Evolutionary conservation across 2,329 filamentous ascomycete genomes (phyloP), one percentile per base, ranked within the genome.

Genomic region (Microcyclosporella mali): DNA sequence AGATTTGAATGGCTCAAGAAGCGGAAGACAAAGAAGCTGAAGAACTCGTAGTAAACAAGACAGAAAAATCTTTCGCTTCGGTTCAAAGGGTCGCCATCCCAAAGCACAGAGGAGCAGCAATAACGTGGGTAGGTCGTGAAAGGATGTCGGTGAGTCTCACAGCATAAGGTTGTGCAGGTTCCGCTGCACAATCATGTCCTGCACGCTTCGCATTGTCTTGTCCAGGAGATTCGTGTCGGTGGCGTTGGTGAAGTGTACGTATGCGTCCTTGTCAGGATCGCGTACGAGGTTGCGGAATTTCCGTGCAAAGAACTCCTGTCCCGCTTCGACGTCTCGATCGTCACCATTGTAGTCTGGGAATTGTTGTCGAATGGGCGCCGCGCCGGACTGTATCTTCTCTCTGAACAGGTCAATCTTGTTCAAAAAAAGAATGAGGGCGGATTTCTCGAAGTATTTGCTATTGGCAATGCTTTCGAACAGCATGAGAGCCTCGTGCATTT

Each of bases 401-500:
- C 66, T 61, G 65, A 75, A 74, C 8, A 73, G 57, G 51, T 74
- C 72, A 55, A 73, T 72, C 57, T 74, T 74, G 66, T 73, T 75
- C 34, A 75, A 63, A 61, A 74, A 73, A 37, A 75, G 63, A 43
- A 74, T 73, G 27, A 75, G 63, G 9, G 71, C 70, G 12, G 70
- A 70, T 47, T 69, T 70, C 43, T 72, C 69, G 47, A 74, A 73
- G 58, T 72, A 73, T 47, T 71, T 71, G 38, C 69, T 72, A 51
- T 73, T 74, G 15, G 69, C 70, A 51, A 75, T 73, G 47, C 67
- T 70, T 55, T 74, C 70, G 61, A 74, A 74, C 10, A 74, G 66
- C 66, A 72, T 72, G 21, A 75, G 59, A 3, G 72, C 72, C 59
- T 74, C 71, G 60, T 73, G 68, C 71, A 75, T 74, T 71, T 74